Percentiles rank a stretch among this genome's conserved stretches.
Evolutionary conservation across 768 basidiomycete genomes (phyloP).

Genomic region (Rossbeevera mucosa): DNA sequence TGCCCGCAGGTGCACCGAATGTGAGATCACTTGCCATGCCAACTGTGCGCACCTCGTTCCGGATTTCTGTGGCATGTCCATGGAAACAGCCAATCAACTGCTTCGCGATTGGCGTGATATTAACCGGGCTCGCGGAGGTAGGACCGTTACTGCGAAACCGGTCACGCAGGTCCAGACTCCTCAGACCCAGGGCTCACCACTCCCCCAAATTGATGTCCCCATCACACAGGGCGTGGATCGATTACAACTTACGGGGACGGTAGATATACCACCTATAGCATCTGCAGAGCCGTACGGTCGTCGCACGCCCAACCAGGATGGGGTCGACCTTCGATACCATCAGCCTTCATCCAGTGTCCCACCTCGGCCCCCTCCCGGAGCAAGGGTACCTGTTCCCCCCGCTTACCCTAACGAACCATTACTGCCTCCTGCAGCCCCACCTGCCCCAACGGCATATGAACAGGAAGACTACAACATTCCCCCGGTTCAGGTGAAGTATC

Average conservation of each 20-base stretch:
- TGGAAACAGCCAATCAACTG: constrained; percentile 96
- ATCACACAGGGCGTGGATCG: constrained; percentile 39
- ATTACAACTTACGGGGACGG: constrained; percentile 39
- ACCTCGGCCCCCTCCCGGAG: constrained; percentile 37
- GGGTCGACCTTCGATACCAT: constrained; percentile 40
- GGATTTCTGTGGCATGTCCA: constrained; percentile 99
- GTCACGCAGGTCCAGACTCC: constrained; percentile 31
- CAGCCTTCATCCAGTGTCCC: constrained; percentile 32
- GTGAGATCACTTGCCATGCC: constrained; percentile 94
- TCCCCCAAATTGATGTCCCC: constrained; percentile 32
- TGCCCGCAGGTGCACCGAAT: constrained; percentile 92
- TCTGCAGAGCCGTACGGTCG: constrained; percentile 21
- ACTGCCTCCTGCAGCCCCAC: constrained; percentile 19
- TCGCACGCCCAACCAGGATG: constrained; percentile 29
- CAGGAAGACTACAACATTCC: constrained; percentile 24
- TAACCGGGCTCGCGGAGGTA: constrained; percentile 63
- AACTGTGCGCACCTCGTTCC: constrained; percentile 97
- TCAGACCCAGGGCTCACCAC: constrained; percentile 30
- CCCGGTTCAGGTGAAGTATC: constrained; percentile 21
- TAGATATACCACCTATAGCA: constrained; percentile 33
- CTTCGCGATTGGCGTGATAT: constrained; percentile 89
- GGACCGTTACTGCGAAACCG: constrained; percentile 34
- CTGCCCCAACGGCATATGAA: constrained; percentile 22
- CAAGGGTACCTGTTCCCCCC: constrained; percentile 33
- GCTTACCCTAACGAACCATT: constrained; percentile 33